Base-by-base conservation (phyloP, 1,284 basidiomycete genomes). In the Leucoagaricus sp. region DNA sequence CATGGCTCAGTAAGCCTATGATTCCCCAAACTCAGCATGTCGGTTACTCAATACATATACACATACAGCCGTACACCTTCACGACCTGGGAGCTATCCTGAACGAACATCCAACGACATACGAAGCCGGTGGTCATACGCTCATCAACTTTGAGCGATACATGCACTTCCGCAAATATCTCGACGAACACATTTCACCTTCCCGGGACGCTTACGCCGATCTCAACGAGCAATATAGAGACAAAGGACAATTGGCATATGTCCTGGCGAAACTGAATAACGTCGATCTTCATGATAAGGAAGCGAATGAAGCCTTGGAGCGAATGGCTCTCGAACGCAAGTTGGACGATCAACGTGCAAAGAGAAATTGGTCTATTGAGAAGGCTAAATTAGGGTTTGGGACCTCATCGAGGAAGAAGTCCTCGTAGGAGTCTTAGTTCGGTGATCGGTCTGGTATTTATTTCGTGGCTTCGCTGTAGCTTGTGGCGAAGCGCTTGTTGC, bases 71-170 rank as follows among this genome's bases (percentile, higher is more conserved):
- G 69, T 75, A 3, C 78, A 80, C 57, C 63, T 80, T 6, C 72
- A 69, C 29, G 73, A 76, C 50, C 61, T 79, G 1, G 56, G 67
- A 41, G 58, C 60, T 8, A 64, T 71, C 40, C 65, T 75, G 36
- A 60, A 67, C 53, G 61, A 63, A 48, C 60, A 71, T 53, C 66
- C 68, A 10, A 49, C 63, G 12, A 65, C 59, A 1, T 49, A 73
- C 15, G 53, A 72, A 28, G 52, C 66, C 13, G 69, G 73, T 34
- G 69, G 69, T 15, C 64, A 62, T n/a, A 61, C 66, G 1, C 60
- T 79, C 51, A 75, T 81, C 65, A 78, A 79, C 63, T 78, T 77
- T 55, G 60, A 69, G 45, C 74, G 76, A 31, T 78, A 75, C 58
- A 53, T 63, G 55, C 66, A 67, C 34, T 73, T 77, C 49, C 70